Base-by-base conservation (phyloP, 106 monocot genomes). In the Apostasia ramifera region DNA sequence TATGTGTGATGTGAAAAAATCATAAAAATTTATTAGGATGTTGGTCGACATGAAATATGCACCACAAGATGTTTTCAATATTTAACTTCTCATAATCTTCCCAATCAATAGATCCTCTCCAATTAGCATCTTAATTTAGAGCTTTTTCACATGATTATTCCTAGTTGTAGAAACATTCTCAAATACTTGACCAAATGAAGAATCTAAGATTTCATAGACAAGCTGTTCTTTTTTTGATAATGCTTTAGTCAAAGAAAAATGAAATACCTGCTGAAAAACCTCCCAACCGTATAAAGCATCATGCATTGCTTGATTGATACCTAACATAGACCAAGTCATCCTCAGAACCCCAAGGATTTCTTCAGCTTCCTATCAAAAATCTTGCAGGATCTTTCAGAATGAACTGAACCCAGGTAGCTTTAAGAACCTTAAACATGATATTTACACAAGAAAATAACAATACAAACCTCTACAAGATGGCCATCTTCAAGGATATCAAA, bases 401-500 rank as follows among this genome's bases (percentile, higher is more conserved):
- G 26, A 26, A 26, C 26, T 26, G 26, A 26, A 26, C 26, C 26
- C 26, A 26, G 26, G 26, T 26, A 26, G 26, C 26, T 26, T 26
- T 26, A 26, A 26, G 26, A 26, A 26, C 26, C 26, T 26, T 26
- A 26, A 26, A 26, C 26, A 26, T 26, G 26, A 26, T 26, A 26
- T 26, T 26, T 26, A 64, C 45, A 5, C 1, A 6, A 59, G 40
- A 55, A 53, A 50, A 43, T 6, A 60, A 60, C 66, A 58, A 37
- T 54, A 59, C 44, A 70, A 66, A 91, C 91, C 91, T 87, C 81
- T 54, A 91, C 14, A 60, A 91, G 69, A 49, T 84, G 76, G 40
- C 84, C 84, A 72, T 91, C 91, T 82, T 91, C 91, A 51, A 91
- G 84, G 62, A 91, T 69, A 80, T 91, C 91, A 84, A 91, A 91